Base-by-base conservation (phyloP, 495 filamentous ascomycete genomes). In the Aspergillus saccharolyticus region DNA sequence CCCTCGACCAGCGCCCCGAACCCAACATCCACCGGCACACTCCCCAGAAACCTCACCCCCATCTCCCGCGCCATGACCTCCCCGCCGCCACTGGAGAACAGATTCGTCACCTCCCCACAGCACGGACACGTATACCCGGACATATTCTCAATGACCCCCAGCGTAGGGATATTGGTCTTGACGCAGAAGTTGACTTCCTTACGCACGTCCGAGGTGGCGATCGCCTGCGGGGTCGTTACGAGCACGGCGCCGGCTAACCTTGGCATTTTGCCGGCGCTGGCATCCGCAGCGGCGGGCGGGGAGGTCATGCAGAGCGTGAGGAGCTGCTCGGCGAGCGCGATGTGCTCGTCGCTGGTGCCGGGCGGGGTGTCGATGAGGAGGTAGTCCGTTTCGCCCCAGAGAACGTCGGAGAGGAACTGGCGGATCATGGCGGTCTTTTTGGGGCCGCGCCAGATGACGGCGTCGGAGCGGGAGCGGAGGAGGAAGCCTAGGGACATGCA, bases 371-470 rank as follows among this genome's bases (percentile, higher is more conserved):
- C 94, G 61, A 98, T 87, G 52, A 98, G 81, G 10, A 98, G 80
- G 71, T 89, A 96, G 70, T 96, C 91, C 28, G 91, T 81, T 12
- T 82, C 78, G 28, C 86, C 88, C 94, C 94, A 98, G n/a, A 86
- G 81, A 6, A 96, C 93, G 68, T 96, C 91, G 0, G 87, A 85
- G 21, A 97, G 77, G 66, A 98, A 97, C 65, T 98, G 94, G 28
- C 89, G 86, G 44, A 98, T 91, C 94, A 98, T 97, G 25, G 95
- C 95, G 9, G 95, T 98, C 75, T 98, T 98, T 74, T 98, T 98
- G 0, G 94, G 94, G 0, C 94, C 94, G 47, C 94, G 85, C 94
- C 94, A 98, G 55, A 98, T 90, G 0, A 98, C 91, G 3, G 92
- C 91, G 63, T 96, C 91, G 58, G 85, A 88, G 63, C 93, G 80